Evolutionary conservation across 805 yeast species (phyloP), one percentile per base, ranked within the genome.

Genomic region (Metschnikowia reukaufii): DNA sequence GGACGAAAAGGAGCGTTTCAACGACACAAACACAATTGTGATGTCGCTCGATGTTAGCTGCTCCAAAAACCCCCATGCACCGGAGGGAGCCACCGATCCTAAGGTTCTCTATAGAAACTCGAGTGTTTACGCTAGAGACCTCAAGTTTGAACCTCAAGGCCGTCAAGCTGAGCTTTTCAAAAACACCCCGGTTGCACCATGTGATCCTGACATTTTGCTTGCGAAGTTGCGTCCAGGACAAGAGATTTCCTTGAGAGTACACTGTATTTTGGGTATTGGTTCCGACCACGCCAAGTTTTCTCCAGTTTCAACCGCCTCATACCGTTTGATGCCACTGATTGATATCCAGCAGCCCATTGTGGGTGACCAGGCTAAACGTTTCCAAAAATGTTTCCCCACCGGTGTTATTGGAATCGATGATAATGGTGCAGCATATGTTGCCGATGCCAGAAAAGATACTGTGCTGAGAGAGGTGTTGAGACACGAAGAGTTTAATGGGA

Each of bases 161-260:
- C 79, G 81, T 50, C 99, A 94, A 69, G 68, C 72, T 15, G 92
- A 86, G 57, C 66, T 73, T 33, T 88, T 87, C 68, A 81, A 84
- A 54, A 73, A 76, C 45, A 67, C 65, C 42, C 88, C 91, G 1
- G 88, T 85, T 32, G 83, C 73, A 8, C 86, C 96, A 18, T 77
- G 86, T 48, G 94, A 91, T 68, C 96, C 97, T 31, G 86, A 94
- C 65, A 88, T 94, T 56, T 70, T 94, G 53, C 68, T 94, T 44
- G 97, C 96, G 43, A 94, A 94, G 70, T 75, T 94, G 61, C 82
- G 99, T 60, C 98, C 98, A 6, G 97, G 97, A 40, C 99, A 94
- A 72, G 98, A 94, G 69, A 91, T 94, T 53, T 80, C 92, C 21
- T 75, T 94, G 55, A 78, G 90, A 62, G 96, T 86, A 47, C 96